Percentiles rank a stretch among this genome's conserved stretches.
Evolutionary conservation across 2,329 filamentous ascomycete species (phyloP).

Genomic region (Metarhizium humberi): DNA sequence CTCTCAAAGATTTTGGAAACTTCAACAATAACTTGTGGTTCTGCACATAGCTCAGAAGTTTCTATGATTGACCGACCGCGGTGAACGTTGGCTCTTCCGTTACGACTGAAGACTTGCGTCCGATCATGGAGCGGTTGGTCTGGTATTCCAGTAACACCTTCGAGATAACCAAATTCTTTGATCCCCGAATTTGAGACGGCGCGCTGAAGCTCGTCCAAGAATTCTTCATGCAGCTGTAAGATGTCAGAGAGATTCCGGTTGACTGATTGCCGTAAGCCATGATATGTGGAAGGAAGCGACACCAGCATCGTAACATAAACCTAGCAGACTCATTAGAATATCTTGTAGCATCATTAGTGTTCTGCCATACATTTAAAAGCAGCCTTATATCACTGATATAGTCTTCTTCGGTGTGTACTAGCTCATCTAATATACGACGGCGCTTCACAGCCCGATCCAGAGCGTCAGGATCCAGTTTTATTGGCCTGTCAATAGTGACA

Average conservation of each 20-base stretch:
- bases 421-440: slow-evolving; percentile 72
- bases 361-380: slow-evolving; percentile 62
- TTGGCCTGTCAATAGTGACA: slow-evolving; percentile 45
- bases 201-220: slow-evolving; percentile 65
- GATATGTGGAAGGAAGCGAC: slow-evolving; percentile 57
- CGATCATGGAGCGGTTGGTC: neutral
- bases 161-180: slow-evolving; percentile 35
- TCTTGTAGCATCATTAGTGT: neutral
- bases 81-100: slow-evolving; percentile 24
- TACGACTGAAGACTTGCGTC: slow-evolving; percentile 34
- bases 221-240: slow-evolving; percentile 71
- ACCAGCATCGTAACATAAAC: slow-evolving; percentile 68
- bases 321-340: slow-evolving; percentile 30
- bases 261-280: slow-evolving; percentile 59
- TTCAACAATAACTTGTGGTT: slow-evolving; percentile 50
- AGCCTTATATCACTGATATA: slow-evolving; percentile 85
- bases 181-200: slow-evolving; percentile 62
- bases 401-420: slow-evolving; percentile 76
- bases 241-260: slow-evolving; percentile 74
- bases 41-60: slow-evolving; percentile 33
- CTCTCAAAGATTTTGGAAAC: slow-evolving; percentile 52
- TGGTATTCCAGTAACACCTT: slow-evolving; percentile 19
- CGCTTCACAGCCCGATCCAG: slow-evolving; percentile 64
- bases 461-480: slow-evolving; percentile 55
- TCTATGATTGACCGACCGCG: neutral